These are phyloP conservation scores for Phytophthora cajani DNA, from an alignment of 352 stramenopile genomes.

Conservation along the genomic window DNA sequence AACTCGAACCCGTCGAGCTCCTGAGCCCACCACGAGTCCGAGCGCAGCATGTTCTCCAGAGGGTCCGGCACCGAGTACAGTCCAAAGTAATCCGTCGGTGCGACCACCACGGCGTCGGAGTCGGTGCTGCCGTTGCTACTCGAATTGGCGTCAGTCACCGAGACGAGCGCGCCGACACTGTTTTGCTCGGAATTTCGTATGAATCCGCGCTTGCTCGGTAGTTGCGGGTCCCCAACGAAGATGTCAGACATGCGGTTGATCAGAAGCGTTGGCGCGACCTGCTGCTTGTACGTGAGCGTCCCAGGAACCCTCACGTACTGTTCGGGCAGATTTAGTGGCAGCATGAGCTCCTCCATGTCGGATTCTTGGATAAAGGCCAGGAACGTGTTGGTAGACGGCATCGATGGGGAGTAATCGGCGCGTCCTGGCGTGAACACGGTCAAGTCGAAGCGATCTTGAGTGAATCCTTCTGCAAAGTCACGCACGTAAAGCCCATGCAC, in stretches of 20 bases:
- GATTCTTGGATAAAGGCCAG: constrained; percentile 85
- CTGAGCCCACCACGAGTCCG: constrained; percentile 79
- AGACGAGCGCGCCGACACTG: constrained; percentile 40
- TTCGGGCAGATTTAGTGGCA: constrained; percentile 95
- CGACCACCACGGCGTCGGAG: constrained; percentile 29
- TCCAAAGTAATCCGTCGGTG: constrained; percentile 63
- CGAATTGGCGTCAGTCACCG: constrained; percentile 13
- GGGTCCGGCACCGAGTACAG: constrained; percentile 56
- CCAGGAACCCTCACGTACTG: constrained; percentile 57
- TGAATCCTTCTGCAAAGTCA: constrained; percentile 89
- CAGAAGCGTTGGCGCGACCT: constrained; percentile 85
- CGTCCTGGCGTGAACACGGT: constrained; percentile 90
- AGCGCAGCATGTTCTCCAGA: constrained; percentile 46
- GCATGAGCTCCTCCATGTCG: constrained; percentile 84
- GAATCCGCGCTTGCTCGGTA: constrained; percentile 59
- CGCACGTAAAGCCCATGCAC: constrained; percentile 93
- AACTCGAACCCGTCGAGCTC: constrained; percentile 69
- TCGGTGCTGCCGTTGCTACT: constrained; percentile 27
- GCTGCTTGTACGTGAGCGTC: constrained; percentile 59
- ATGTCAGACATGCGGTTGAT: constrained; percentile 94
- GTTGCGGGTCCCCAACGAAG: constrained; percentile 86
- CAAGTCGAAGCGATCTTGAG: constrained; percentile 83
- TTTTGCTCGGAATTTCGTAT: constrained; percentile 75
- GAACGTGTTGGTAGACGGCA: constrained; percentile 69
- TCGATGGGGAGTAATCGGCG: constrained; percentile 66